Percentiles rank a stretch among this genome's conserved stretches.
Conservation (phyloP, 495 filamentous ascomycete species). For the Aspergillus wentii region DNA sequence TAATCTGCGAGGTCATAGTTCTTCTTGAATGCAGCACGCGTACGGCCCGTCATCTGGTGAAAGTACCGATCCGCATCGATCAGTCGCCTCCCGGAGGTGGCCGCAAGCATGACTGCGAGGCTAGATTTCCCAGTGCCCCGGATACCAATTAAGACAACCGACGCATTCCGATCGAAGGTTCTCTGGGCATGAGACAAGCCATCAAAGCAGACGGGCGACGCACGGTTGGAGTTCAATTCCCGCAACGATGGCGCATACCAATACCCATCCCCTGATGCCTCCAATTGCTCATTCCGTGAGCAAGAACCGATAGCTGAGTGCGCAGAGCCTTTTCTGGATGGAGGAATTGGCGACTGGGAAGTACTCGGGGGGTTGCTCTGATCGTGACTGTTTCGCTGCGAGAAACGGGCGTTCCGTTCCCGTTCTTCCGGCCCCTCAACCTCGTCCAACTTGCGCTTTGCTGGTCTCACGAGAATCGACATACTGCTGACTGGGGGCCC, state of each 20-base stretch:
- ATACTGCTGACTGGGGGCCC: constrained; percentile 14
- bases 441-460: constrained; percentile 33
- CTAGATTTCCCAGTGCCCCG: constrained; percentile 74
- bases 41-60: constrained; percentile 59
- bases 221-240: constrained; percentile 26
- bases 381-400: constrained; percentile 1
- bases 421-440: constrained; percentile 20
- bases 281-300: constrained; percentile 17
- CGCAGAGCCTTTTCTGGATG: neutral
- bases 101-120: constrained; percentile 72
- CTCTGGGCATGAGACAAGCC: constrained; percentile 22
- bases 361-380: neutral
- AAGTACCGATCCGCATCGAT: constrained; percentile 71
- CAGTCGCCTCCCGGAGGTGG: constrained; percentile 61
- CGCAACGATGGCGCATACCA: constrained; percentile 17
- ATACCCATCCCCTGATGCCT: constrained; percentile 17
- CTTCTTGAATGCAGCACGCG: constrained; percentile 55
- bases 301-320: constrained; percentile 7
- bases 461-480: constrained; percentile 34
- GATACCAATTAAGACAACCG: constrained; percentile 70
- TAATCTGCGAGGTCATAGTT: constrained; percentile 56
- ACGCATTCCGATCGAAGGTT: constrained; percentile 56
- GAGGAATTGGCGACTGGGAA: neutral
- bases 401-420: constrained; percentile 5
- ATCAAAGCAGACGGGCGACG: constrained; percentile 30